A percentile compares a stretch with the other conserved stretches of the same genome.
Conservation (phyloP, 2,329 filamentous ascomycete species). For the Rhynchosporium agropyri region DNA sequence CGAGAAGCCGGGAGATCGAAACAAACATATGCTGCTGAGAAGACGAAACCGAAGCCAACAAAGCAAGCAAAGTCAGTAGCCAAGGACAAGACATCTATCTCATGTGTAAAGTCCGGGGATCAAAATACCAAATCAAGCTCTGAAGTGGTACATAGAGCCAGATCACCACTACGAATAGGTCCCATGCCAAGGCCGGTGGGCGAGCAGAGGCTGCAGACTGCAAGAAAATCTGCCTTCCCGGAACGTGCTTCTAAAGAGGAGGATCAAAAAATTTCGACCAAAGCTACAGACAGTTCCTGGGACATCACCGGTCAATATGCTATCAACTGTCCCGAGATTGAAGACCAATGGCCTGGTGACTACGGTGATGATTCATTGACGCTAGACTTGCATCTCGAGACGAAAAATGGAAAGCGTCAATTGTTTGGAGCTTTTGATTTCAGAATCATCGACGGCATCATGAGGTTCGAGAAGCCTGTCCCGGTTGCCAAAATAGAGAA, state of each 20-base stretch:
- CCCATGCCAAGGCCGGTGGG: neutral
- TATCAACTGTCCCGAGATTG: conserved; percentile 23
- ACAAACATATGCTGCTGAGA: conserved; percentile 12
- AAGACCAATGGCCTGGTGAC: conserved; percentile 20
- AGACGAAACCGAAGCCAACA: neutral
- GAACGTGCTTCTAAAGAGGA: neutral
- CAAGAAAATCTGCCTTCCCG: neutral
- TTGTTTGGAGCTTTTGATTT: conserved; percentile 30
- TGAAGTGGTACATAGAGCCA: conserved; percentile 4
- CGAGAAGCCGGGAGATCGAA: conserved; percentile 18
- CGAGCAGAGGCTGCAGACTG: neutral
- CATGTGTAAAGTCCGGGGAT: neutral
- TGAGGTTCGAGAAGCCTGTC: conserved; percentile 32
- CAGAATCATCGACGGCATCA: conserved; percentile 27
- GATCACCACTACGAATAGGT: conserved; percentile 24
- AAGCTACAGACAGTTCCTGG: conserved; percentile 13
- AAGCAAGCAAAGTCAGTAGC: neutral
- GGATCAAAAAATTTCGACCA: neutral
- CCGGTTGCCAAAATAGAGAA: conserved; percentile 17
- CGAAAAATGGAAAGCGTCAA: conserved; percentile 23
- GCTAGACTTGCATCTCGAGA: conserved; percentile 27
- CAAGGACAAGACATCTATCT: neutral
- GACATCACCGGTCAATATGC: conserved; percentile 27
- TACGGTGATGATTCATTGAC: conserved; percentile 9
- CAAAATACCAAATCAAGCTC: neutral